phyloP scores from a whole-genome alignment of 495 filamentous ascomycete species.

The Staphylotrichum tortipilum region DNA sequence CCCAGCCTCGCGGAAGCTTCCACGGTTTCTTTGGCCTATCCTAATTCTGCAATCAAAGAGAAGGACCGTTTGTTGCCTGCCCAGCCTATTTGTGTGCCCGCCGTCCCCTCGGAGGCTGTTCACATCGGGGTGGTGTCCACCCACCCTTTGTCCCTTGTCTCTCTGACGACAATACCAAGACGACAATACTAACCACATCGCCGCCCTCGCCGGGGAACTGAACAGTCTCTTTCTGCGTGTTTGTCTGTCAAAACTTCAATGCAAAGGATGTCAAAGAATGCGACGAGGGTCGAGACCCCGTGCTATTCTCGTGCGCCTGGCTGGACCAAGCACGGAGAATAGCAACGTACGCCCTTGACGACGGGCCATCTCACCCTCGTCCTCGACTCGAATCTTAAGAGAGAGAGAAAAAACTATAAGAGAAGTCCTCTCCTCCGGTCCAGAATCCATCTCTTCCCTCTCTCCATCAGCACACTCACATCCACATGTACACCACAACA shows the following conservation, averaged over 20 bases:
- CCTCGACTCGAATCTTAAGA: too few species aligned
- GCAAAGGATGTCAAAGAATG: slow-evolving; percentile 6
- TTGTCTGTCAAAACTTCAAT: not conserved
- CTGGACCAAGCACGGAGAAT: not conserved
- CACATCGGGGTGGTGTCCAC: too few species aligned
- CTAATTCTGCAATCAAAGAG: slow-evolving; percentile 1
- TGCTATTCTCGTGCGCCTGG: not conserved
- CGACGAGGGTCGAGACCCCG: not conserved
- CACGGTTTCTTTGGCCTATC: not conserved
- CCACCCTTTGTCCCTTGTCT: slow-evolving; percentile 1
- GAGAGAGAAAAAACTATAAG: slow-evolving; percentile 20
- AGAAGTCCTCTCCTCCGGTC: slow-evolving; percentile 1
- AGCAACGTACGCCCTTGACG: too few species aligned
- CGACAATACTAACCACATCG: slow-evolving; percentile 20
- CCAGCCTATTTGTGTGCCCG: too few species aligned
- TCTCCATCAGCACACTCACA: slow-evolving; percentile 14
- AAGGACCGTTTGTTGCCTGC: too few species aligned
- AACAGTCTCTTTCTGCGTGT: not conserved
- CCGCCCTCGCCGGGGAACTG: not conserved
- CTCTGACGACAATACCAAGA: slow-evolving; percentile 21
- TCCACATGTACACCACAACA: slow-evolving; percentile 2
- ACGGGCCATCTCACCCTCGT: too few species aligned
- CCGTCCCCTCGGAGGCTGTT: too few species aligned
- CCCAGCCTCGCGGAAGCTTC: not conserved
- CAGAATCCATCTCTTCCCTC: slow-evolving; percentile 8